Base-by-base conservation (phyloP, 257 asterid genomes). In the Prunella vulgaris region DNA sequence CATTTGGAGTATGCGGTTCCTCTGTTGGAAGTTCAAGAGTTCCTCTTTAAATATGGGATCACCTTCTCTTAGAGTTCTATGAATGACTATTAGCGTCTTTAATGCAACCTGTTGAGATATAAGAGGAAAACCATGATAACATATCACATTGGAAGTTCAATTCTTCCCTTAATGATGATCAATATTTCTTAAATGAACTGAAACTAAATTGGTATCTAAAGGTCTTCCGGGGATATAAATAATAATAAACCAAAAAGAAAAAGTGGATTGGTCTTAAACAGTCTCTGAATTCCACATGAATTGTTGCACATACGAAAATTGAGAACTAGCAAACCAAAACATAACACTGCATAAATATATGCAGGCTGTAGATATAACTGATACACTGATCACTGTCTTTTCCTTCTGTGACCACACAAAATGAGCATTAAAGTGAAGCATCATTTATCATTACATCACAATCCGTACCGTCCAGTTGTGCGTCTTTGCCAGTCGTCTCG, bases 391-490 rank as follows among this genome's bases (percentile, higher is more conserved):
- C n/a, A n/a, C n/a, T n/a, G n/a, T n/a, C n/a, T n/a, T n/a, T n/a
- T n/a, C n/a, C n/a, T n/a, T n/a, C n/a, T n/a, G n/a, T n/a, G n/a
- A n/a, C n/a, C n/a, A 27, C 56, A 78, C 6, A 33, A 64, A 10
- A 53, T 12, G 38, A 27, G 18, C 46, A 69, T 14, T 53, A 30
- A 44, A 40, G 27, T 52, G 27, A 59, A 33, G 56, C 54, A n/a
- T 18, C 15, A 9, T 20, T 10, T 48, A n/a, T 18, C 15, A 9
- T 20, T 10, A 14, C 21, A 65, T 56, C 64, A 65, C 60, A 63
- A 68, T 82, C 53, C 81, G 76, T 90, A 90, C 99, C 92, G 96
- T 93, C 99, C 99, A 93, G 66, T 90, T 90, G 78, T 77, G 96
- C 2, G 99, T 93, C 90, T 93, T 93, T 0, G 89, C 88, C 88